Conservation (phyloP, 257 asterid species). For the Rehmannia glutinosa region DNA sequence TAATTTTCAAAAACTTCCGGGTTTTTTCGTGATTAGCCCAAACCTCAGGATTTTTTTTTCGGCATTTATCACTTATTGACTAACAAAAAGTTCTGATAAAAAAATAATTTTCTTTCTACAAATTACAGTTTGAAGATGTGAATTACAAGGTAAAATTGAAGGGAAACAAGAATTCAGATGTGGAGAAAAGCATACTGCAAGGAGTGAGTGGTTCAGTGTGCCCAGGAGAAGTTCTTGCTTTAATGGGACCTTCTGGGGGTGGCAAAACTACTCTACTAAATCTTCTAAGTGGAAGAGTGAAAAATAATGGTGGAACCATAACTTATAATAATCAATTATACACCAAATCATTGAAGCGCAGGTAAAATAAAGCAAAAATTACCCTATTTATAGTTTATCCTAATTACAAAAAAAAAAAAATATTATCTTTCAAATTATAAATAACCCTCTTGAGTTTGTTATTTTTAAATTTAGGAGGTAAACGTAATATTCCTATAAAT, state of each 20-base stretch:
- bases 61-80: too few relatives aligned
- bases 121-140: slow-evolving; percentile 40
- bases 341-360: slow-evolving; percentile 33
- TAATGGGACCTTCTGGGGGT: slow-evolving; percentile 49
- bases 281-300: slow-evolving; percentile 34
- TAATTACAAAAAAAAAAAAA: too few relatives aligned
- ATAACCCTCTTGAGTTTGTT: too few relatives aligned
- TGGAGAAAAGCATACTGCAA: slow-evolving; percentile 28
- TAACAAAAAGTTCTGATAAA: too few relatives aligned
- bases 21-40: too few relatives aligned
- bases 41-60: too few relatives aligned
- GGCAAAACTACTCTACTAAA: slow-evolving; percentile 46
- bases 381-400: too few relatives aligned
- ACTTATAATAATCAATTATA: slow-evolving; percentile 35
- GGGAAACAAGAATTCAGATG: slow-evolving; percentile 11
- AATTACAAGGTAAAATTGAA: slow-evolving; percentile 22
- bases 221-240: slow-evolving; percentile 44
- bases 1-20: too few relatives aligned
- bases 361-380: slow-evolving; percentile 7
- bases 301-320: slow-evolving; percentile 26
- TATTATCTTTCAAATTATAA: too few relatives aligned
- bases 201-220: slow-evolving; percentile 39
- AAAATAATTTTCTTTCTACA: background rate
- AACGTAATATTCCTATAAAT: too few relatives aligned
- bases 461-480: too few relatives aligned